Evolutionary conservation across 352 stramenopile genomes (phyloP).

Genomic region (Phytophthora tentaculata): DNA sequence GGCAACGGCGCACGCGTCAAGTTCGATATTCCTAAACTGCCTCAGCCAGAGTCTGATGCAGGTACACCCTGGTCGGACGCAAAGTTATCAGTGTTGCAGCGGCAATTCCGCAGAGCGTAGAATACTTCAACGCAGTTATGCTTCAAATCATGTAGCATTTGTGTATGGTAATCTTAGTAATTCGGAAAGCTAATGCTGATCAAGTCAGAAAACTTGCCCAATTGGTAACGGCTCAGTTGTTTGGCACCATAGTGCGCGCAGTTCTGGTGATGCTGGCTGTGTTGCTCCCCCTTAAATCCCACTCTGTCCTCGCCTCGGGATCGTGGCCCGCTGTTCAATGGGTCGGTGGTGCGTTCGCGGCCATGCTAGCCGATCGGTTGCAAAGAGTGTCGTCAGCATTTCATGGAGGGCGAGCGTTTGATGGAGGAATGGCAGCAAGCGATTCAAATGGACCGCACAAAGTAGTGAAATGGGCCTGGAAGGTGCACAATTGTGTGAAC

Average conservation of each 20-base stretch:
- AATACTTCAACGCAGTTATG: conserved; percentile 10
- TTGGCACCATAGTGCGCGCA: background rate
- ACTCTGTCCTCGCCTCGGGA: conserved; percentile 29
- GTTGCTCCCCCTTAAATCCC: background rate
- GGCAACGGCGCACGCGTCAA: conserved; percentile 40
- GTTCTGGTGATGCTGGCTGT: conserved; percentile 7
- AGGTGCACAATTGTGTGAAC: conserved; percentile 84
- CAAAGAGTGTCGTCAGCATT: conserved; percentile 70
- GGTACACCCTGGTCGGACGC: conserved; percentile 78
- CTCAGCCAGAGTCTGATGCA: conserved; percentile 60
- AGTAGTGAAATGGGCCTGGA: conserved; percentile 71
- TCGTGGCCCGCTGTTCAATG: conserved; percentile 56
- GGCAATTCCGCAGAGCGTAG: conserved; percentile 27
- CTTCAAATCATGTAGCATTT: too few species aligned
- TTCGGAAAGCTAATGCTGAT: conserved; percentile 11
- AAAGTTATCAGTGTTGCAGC: conserved; percentile 58
- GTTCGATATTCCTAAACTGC: conserved; percentile 84
- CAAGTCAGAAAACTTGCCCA: background rate
- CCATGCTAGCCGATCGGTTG: conserved; percentile 63
- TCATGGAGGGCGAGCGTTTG: conserved; percentile 49
- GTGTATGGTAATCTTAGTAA: too few species aligned
- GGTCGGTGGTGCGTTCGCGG: conserved; percentile 46
- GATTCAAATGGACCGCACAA: conserved; percentile 47
- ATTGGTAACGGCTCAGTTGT: too few species aligned
- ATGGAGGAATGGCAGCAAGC: conserved; percentile 43